phyloP scores from a whole-genome alignment of 257 asterid genomes.

The Datura wrightii region DNA sequence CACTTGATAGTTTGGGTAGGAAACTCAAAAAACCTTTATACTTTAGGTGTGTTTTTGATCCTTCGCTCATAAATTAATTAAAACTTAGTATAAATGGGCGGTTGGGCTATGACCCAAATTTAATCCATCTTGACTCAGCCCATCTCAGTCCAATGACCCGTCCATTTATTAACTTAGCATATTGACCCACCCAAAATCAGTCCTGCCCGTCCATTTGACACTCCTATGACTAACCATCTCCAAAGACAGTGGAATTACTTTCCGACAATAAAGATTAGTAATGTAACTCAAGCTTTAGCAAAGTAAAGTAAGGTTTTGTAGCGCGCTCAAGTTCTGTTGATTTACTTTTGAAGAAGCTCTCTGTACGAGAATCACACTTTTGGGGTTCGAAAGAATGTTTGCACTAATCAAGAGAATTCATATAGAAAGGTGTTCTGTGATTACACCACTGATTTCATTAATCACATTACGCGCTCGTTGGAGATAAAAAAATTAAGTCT shows the following conservation, averaged over 20 bases:
- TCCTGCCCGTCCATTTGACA: not conserved
- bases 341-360: not conserved
- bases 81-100: not conserved
- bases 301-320: slow-evolving; percentile 6
- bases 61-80: not conserved
- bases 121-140: not conserved
- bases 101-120: not conserved
- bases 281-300: not conserved
- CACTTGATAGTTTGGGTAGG: too few relatives aligned
- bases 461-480: not conserved
- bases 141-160: not conserved
- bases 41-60: too few relatives aligned
- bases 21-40: too few relatives aligned
- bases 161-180: not conserved
- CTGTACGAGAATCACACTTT: not conserved
- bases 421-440: slow-evolving; percentile 1
- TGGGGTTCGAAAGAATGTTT: not conserved
- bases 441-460: not conserved
- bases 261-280: slow-evolving; percentile 5
- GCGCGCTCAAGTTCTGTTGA: slow-evolving; percentile 18
- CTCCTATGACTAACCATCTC: not conserved
- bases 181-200: not conserved
- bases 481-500: not conserved
- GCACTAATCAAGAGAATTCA: slow-evolving; percentile 14
- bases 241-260: not conserved